Percentiles rank a stretch among this genome's conserved stretches.
phyloP scores from a whole-genome alignment of 495 filamentous ascomycete species.

The Penicillium samsonianum region DNA sequence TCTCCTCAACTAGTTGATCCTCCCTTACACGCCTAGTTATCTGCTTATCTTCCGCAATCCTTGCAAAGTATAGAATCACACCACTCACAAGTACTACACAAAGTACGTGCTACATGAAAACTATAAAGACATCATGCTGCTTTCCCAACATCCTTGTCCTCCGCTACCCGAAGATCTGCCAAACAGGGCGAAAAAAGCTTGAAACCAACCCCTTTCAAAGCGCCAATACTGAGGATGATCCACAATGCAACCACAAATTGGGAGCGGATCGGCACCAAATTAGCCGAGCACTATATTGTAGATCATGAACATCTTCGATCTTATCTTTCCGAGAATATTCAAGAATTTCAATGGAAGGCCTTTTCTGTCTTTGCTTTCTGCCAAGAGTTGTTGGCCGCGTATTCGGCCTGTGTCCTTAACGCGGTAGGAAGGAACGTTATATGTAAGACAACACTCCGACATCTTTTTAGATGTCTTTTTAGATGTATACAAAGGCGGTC shows the following conservation, averaged over 20 bases:
- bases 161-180: slow-evolving; percentile 36
- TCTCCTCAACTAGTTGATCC: background rate
- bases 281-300: slow-evolving; percentile 2
- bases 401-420: no score
- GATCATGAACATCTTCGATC: background rate
- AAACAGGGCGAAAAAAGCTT: slow-evolving; percentile 56
- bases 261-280: slow-evolving; percentile 45
- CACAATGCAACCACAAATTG: slow-evolving; percentile 51
- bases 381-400: no score
- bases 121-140: slow-evolving; percentile 15
- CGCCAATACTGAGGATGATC: slow-evolving; percentile 49
- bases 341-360: slow-evolving; percentile 56
- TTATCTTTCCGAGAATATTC: slow-evolving; percentile 49
- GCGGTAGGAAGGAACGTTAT: no score
- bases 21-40: background rate
- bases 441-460: no score
- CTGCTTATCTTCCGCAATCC: slow-evolving; percentile 12
- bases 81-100: slow-evolving; percentile 4
- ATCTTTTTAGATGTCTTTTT: no score
- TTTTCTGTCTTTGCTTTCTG: slow-evolving; percentile 47
- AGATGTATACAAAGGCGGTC: no score
- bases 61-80: slow-evolving; percentile 7
- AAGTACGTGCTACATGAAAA: slow-evolving; percentile 3
- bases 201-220: slow-evolving; percentile 45
- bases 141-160: slow-evolving; percentile 25